Base-by-base conservation (phyloP, 371 early-diverging fungal genomes). In the Parasitella parasitica region DNA sequence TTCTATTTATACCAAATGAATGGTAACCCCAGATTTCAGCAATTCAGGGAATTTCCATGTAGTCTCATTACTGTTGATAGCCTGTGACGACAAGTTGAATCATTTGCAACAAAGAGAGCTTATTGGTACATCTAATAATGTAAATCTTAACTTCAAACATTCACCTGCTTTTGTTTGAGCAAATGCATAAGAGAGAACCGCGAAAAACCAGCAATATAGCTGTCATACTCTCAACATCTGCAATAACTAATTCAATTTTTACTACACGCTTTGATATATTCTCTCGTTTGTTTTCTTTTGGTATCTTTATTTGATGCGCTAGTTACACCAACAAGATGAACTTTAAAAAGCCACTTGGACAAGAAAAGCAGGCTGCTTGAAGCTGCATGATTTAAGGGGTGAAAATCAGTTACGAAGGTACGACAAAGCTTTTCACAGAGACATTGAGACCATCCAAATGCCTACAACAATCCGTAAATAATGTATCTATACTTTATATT, bases 11-110 rank as follows among this genome's bases (percentile, higher is more conserved):
- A 36, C 41, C 20, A 43, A 43, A 43, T n/a, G 16, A 32, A 32
- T 41, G 41, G 22, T 24, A 34, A 26, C 50, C 35, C 43, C 35
- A 57, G 34, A 48, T 57, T 57, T 35, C 11, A 43, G 11, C 43
- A n/a, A 43, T 43, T 16, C 26, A 49, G 16, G 27, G 15, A 41
- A n/a, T 12, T 18, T 41, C 7, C 36, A 24, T 32, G 32, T 32
- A 32, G n/a, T 32, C 32, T 32, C 11, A 13, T 30, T 30, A n/a
- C n/a, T n/a, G n/a, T n/a, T 36, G 36, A 43, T 43, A 22, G 41
- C 20, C 22, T 54, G 65, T 59, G 65, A 64, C 59, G 59, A 64
- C 46, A 64, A 64, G 57, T 60, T 66, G 66, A 66, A 66, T 66
- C 66, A 66, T 66, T 36, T 22, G 34, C 30, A 61, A 52, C 51